These are phyloP conservation scores for Hygrocybe punicea DNA, from an alignment of 768 basidiomycete species.

Conservation along the genomic window DNA sequence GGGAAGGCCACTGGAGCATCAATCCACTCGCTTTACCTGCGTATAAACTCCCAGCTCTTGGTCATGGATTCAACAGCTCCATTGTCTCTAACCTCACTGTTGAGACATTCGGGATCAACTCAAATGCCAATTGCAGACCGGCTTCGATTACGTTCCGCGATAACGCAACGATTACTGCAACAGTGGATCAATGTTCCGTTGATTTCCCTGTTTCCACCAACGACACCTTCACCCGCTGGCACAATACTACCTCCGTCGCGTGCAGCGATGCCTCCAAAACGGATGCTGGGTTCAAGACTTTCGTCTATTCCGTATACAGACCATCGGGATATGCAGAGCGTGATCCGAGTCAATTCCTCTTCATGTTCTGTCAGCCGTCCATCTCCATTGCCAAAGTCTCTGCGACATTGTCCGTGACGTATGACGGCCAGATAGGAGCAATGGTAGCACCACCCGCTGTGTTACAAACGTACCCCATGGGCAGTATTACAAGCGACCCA, in stretches of 20 bases:
- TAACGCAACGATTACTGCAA: neutral
- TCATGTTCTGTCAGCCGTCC: conserved; percentile 2
- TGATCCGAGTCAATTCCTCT: neutral
- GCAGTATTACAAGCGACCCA: neutral
- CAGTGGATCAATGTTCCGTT: conserved; percentile 1
- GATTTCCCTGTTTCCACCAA: neutral
- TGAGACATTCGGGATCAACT: neutral
- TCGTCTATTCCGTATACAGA: neutral
- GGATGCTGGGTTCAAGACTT: neutral
- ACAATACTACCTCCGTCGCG: neutral
- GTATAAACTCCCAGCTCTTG: neutral
- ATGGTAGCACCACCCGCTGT: neutral
- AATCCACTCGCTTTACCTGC: neutral
- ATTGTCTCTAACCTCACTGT: neutral
- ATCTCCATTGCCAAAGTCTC: neutral
- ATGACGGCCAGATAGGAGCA: neutral
- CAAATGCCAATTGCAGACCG: neutral
- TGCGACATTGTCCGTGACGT: neutral
- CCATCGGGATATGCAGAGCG: neutral
- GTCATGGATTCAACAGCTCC: neutral
- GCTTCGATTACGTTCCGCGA: neutral
- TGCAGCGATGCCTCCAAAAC: neutral
- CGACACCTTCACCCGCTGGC: neutral
- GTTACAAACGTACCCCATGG: neutral
- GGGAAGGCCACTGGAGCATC: neutral